Base-by-base conservation (phyloP, 495 filamentous ascomycete genomes). In the Penicillium paradoxum region DNA sequence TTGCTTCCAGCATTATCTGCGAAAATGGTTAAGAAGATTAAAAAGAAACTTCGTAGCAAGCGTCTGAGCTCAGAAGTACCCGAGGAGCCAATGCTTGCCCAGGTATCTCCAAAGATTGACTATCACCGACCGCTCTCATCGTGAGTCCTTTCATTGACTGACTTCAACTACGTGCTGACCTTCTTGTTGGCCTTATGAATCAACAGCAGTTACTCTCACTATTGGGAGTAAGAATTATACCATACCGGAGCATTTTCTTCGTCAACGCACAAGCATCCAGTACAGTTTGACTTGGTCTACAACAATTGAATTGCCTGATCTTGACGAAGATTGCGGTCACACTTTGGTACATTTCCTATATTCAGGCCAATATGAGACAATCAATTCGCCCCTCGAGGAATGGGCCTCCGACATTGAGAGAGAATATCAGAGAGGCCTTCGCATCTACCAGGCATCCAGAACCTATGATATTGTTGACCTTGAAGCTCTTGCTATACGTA, bases 271-370 rank as follows among this genome's bases (percentile, higher is more conserved):
- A 11, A 32, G 10, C 4, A 6, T 32, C 10, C 4, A 32, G 29
- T 8, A 27, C 3, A 7, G 7, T 27, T 32, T 11, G 29, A 6
- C 10, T 8, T 2, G 10, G 4, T 7, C 3, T 32, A 6, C 29
- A 32, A 11, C 6, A 6, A 32, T 32, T 11, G 10, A 2, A 32
- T 8, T 32, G 2, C 9, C 6, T 11, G 10, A 32, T 41, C 25
- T 57, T 33, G 19, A 58, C 11, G 52, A 55, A 38, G 55, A 58
- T 51, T 38, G 38, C 8, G 59, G 55, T 3, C 59, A 62, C 21
- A 62, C 59, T 1, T 32, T 62, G 4, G 38, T 62, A 1, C 55
- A 58, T 46, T 62, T 58, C 30, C 24, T 62, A n/a, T 56, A 53
- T n/a, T 33, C 55, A 22, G 59, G 59, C 7, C 14, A 17, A 6